Evolutionary conservation across 768 basidiomycete genomes (phyloP).

Genomic region (Auricularia sp.): DNA sequence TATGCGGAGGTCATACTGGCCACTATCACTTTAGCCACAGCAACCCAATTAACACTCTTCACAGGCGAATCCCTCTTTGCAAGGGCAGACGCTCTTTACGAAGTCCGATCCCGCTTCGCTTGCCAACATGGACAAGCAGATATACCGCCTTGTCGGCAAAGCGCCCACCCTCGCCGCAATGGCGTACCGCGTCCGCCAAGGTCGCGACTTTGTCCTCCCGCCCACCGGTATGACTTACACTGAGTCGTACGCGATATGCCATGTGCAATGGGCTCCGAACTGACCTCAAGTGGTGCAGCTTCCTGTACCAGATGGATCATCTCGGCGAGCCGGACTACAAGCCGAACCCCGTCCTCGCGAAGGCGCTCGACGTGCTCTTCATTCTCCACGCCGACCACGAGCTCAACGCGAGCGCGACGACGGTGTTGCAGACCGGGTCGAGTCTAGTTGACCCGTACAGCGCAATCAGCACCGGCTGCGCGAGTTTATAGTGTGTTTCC

Average conservation of each 20-base stretch:
- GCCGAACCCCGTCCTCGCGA: slow-evolving; percentile 77
- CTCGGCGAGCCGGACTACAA: slow-evolving; percentile 59
- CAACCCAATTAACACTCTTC: not conserved
- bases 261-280: no score
- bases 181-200: slow-evolving; percentile 89
- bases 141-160: slow-evolving; percentile 80
- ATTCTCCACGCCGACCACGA: slow-evolving; percentile 87
- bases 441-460: slow-evolving; percentile 88
- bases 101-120: slow-evolving; percentile 56
- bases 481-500: slow-evolving; percentile 70
- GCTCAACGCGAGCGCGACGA: slow-evolving; percentile 76
- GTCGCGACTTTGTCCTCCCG: slow-evolving; percentile 76
- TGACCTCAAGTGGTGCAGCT: slow-evolving; percentile 17
- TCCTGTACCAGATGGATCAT: slow-evolving; percentile 87
- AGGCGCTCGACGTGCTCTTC: slow-evolving; percentile 81
- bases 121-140: slow-evolving; percentile 83
- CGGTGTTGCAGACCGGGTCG: slow-evolving; percentile 78
- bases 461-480: slow-evolving; percentile 78
- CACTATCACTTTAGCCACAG: slow-evolving; percentile 3
- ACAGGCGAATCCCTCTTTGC: slow-evolving; percentile 68
- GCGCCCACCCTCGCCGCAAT: slow-evolving; percentile 87
- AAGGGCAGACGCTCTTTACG: slow-evolving; percentile 74
- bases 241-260: slow-evolving; percentile 32
- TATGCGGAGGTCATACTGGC: slow-evolving; percentile 48
- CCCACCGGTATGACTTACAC: slow-evolving; percentile 77